Base-by-base conservation (phyloP, 257 asterid genomes). In the Sherardia arvensis region DNA sequence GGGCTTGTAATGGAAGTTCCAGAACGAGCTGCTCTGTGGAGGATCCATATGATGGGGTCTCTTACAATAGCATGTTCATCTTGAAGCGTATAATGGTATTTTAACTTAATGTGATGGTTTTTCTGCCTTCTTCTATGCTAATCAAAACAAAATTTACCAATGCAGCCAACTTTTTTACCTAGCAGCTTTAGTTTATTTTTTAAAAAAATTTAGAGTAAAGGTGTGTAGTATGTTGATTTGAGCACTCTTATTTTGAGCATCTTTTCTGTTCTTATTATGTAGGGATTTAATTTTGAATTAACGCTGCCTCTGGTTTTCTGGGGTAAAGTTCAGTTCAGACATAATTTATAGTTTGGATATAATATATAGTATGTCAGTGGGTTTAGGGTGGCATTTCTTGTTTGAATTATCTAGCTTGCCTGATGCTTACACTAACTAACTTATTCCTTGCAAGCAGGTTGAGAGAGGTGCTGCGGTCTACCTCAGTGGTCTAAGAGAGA, bases 1-100 rank as follows among this genome's bases (percentile, higher is more conserved):
- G 83, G 64, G 67, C 73, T 34, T 45, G 75, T 76, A 81, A 75
- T n/a, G 80, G 80, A 71, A 71, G 71, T 65, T 38, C 66, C 38
- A 70, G 48, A 65, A 66, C 73, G 57, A 70, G 69, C 62, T 62
- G 64, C 34, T 71, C 59, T 51, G 66, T 68, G 67, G 85, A 82
- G 68, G 85, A 74, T 72, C 77, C 78, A 76, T 71, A 73, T 66
- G 72, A 59, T 64, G 78, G 79, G 63, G 28, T 74, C 68, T 67
- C 84, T 65, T 78, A 77, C 77, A 79, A 73, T 62, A 80, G 69
- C 73, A 84, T 80, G 90, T 87, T 82, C 79, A 93, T 93, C 76
- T 74, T 93, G 84, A 93, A 93, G 84, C 89, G 99, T 61, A 93
- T 93, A 79, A 93, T 89, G 97, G 99, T 93, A 89, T 29, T 71